Percentiles rank a stretch among this genome's conserved stretches.
Conservation (phyloP, 768 basidiomycete species). For the Grammothele lineata region DNA sequence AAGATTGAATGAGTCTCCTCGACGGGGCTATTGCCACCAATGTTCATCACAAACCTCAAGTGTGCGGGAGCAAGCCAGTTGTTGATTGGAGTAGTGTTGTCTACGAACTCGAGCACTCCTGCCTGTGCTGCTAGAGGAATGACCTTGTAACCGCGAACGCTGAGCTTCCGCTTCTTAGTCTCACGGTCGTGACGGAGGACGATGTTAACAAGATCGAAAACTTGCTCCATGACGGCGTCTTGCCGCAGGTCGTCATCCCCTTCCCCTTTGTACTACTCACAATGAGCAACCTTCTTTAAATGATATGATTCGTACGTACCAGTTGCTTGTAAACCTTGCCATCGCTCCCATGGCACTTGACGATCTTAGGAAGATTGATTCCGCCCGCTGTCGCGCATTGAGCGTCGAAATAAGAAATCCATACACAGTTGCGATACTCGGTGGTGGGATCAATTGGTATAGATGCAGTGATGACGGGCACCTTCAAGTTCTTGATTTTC, state of each 20-base stretch:
- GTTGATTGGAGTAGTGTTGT: constrained; percentile 63
- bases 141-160: constrained; percentile 83
- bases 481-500: constrained; percentile 47
- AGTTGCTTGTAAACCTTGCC: constrained; percentile 72
- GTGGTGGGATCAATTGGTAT: constrained; percentile 67
- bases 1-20: too few relatives aligned
- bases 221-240: constrained; percentile 99
- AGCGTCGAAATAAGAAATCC: constrained; percentile 58
- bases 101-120: constrained; percentile 90
- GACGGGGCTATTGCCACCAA: too few relatives aligned
- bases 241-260: constrained; percentile 90
- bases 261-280: constrained; percentile 83
- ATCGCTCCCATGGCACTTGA: constrained; percentile 59
- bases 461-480: constrained; percentile 82
- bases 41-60: too few relatives aligned
- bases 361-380: constrained; percentile 78
- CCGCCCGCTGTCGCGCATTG: constrained; percentile 72
- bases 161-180: constrained; percentile 67
- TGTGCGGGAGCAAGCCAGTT: constrained; percentile 54
- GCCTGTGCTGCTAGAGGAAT: constrained; percentile 77
- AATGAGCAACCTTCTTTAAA: too few relatives aligned
- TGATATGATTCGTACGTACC: too few relatives aligned
- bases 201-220: constrained; percentile 84
- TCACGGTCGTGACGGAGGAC: constrained; percentile 71
- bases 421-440: constrained; percentile 66